These are phyloP conservation scores for Talaromyces marneffei DNA, from an alignment of 2,329 filamentous ascomycete genomes.

Conservation along the genomic window DNA sequence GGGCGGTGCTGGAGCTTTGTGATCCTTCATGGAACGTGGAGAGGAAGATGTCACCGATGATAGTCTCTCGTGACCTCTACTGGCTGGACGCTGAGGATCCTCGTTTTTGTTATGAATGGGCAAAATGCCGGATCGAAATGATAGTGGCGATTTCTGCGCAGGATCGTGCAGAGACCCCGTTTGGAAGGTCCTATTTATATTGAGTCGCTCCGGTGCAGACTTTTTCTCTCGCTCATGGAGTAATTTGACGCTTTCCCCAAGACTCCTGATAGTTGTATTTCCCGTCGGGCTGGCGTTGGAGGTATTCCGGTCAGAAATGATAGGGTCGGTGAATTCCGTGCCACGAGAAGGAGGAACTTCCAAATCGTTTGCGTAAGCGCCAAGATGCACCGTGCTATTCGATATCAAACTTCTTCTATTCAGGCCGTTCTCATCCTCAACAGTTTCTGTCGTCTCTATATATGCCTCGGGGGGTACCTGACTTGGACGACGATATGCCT, in stretches of 20 bases:
- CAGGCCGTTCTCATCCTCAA: conserved; percentile 42
- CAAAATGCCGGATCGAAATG: conserved; percentile 70
- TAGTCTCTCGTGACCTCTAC: conserved; percentile 72
- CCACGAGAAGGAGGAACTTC: conserved; percentile 67
- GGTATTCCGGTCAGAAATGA: conserved; percentile 63
- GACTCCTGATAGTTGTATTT: conserved; percentile 55
- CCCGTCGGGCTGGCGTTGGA: conserved; percentile 68
- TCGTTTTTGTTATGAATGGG: conserved; percentile 53
- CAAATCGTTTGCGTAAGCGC: conserved; percentile 35
- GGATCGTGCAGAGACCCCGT: conserved; percentile 50
- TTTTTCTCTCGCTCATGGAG: conserved; percentile 53
- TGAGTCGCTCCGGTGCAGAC: conserved; percentile 41
- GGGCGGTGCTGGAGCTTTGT: conserved; percentile 24
- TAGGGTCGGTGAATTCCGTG: conserved; percentile 72
- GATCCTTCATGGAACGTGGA: conserved; percentile 54
- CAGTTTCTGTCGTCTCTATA: conserved; percentile 35
- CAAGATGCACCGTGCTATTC: conserved; percentile 41
- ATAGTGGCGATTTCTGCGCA: conserved; percentile 65
- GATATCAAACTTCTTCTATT: conserved; percentile 57
- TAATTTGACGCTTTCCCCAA: conserved; percentile 73
- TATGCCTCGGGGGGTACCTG: conserved; percentile 38
- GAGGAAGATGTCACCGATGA: conserved; percentile 75
- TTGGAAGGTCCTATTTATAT: conserved; percentile 57
- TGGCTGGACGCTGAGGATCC: conserved; percentile 49
- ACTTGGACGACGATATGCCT: conserved; percentile 69